These are phyloP conservation scores for Botrytis cinerea DNA, from an alignment of 2,329 filamentous ascomycete species.

Conservation along the genomic window DNA sequence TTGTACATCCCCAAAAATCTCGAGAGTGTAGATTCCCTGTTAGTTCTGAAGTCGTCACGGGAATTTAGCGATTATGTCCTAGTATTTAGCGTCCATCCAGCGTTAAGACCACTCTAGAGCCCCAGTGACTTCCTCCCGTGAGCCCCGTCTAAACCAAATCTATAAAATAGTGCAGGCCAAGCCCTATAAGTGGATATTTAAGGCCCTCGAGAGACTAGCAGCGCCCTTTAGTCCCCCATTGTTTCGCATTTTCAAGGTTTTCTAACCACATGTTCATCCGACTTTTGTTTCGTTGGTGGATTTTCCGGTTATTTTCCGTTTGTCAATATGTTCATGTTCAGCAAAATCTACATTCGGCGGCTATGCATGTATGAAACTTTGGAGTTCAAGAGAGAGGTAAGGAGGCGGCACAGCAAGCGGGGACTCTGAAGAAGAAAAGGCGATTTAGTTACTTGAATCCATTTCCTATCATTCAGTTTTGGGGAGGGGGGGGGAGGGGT, in stretches of 20 bases:
- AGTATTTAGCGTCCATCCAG: not conserved
- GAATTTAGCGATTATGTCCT: not conserved
- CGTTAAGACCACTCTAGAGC: conserved; percentile 1
- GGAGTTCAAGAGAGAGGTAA: not conserved
- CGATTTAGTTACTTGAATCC: not conserved
- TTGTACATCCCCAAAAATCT: not conserved
- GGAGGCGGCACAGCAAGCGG: not conserved
- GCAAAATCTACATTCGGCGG: not conserved
- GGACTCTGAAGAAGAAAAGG: not conserved
- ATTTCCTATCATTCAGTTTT: not conserved
- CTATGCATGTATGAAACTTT: not conserved
- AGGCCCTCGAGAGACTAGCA: not conserved
- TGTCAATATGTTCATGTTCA: not conserved
- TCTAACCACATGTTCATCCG: not conserved
- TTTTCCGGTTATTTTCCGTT: not conserved
- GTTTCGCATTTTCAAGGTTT: not conserved
- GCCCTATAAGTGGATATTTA: conserved; percentile 7
- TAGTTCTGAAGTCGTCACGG: not conserved
- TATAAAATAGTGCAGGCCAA: not conserved
- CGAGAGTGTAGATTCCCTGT: not conserved
- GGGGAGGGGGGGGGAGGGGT: no score
- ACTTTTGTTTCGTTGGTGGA: not conserved
- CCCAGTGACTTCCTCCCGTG: not conserved
- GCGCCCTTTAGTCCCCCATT: not conserved
- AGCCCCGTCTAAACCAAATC: not conserved